Percentiles rank a stretch among this genome's conserved stretches.
These are phyloP conservation scores for Melanogaster broomeanus DNA, from an alignment of 768 basidiomycete genomes.

Conservation along the genomic window DNA sequence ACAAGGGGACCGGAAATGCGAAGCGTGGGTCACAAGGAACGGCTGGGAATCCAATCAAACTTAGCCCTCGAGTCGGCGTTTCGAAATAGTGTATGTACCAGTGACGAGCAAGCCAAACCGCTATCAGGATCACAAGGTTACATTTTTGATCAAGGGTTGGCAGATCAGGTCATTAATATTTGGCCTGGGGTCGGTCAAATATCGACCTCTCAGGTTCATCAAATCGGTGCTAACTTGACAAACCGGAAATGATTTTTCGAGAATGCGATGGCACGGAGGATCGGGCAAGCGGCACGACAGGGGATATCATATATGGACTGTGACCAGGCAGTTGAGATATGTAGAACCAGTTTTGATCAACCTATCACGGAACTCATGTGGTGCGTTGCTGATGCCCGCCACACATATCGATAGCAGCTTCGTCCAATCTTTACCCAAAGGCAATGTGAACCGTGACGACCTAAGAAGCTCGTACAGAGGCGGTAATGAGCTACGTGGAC, in stretches of 20 bases:
- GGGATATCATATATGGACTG: no score
- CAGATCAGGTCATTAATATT: no score
- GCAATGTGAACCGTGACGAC: no score
- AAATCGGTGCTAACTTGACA: conserved; percentile 8
- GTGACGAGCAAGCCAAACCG: conserved; percentile 8
- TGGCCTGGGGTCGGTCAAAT: neutral
- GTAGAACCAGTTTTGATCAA: no score
- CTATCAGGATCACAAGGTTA: conserved; percentile 10
- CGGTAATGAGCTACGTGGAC: no score
- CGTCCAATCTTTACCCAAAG: no score
- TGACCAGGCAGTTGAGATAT: neutral
- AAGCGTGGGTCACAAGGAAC: conserved; percentile 17
- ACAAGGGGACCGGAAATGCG: neutral
- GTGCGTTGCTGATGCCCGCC: no score
- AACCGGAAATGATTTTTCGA: conserved; percentile 5
- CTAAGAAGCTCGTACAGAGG: no score
- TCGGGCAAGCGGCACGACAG: conserved; percentile 7
- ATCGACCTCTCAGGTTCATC: no score
- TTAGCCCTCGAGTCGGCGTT: conserved; percentile 16
- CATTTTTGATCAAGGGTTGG: conserved; percentile 4
- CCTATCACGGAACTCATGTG: no score
- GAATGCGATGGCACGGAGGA: neutral
- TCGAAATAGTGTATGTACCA: no score
- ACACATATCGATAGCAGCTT: no score
- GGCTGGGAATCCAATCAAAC: conserved; percentile 4